A percentile compares a stretch with the other conserved stretches of the same genome.
These are phyloP conservation scores for carrot (Daucus carota) DNA, from an alignment of 129 eudicot species.

Conservation along the genomic window DH1_v3.0 NC_030387.2:6229001-6229500, in stretches of 20 bases:
- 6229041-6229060: background rate
- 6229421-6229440: background rate
- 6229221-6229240: background rate
- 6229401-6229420: background rate
- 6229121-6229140: background rate
- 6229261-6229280: background rate
- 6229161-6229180: background rate
- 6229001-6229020: too few species aligned
- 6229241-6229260: background rate
- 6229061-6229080: too few species aligned
- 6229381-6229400: background rate
- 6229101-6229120: background rate
- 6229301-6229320: background rate
- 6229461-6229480: slow-evolving; percentile 74
- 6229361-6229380: background rate
- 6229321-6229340: background rate
- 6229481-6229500: slow-evolving; percentile 73
- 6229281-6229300: background rate
- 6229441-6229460: slow-evolving; percentile 24
- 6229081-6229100: background rate
- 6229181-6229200: background rate
- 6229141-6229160: background rate
- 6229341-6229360: background rate
- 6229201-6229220: background rate
- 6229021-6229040: too few species aligned